A percentile compares a stretch with the other conserved stretches of the same genome.
These are phyloP conservation scores for Globisporangium alternatum DNA, from an alignment of 352 stramenopile genomes.

Conservation along the genomic window DNA sequence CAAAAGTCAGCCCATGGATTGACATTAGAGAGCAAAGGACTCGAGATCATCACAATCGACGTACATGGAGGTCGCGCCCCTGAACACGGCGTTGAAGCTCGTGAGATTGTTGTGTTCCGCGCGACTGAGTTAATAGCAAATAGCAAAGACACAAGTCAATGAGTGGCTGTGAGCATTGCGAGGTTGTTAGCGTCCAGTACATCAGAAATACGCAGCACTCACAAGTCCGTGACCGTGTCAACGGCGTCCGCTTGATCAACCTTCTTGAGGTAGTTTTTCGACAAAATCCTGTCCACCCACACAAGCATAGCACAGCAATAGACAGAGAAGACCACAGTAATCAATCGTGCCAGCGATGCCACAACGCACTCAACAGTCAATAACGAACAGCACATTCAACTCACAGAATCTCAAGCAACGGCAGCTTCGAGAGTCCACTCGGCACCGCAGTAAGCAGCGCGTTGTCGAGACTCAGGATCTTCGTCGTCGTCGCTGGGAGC, in stretches of 20 bases:
- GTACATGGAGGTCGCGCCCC: conserved; percentile 4
- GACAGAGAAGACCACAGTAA: background rate
- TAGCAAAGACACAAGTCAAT: background rate
- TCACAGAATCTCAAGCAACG: background rate
- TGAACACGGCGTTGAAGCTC: conserved; percentile 9
- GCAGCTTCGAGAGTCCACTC: background rate
- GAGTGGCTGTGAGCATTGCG: too few relatives aligned
- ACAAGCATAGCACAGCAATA: background rate
- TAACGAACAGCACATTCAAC: background rate
- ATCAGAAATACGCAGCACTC: background rate
- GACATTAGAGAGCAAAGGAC: too few relatives aligned
- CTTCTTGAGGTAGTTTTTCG: background rate
- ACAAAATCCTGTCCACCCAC: background rate
- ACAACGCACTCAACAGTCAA: background rate
- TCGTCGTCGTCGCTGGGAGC: background rate
- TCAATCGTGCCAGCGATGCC: background rate
- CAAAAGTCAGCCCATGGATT: background rate
- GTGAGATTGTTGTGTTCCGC: conserved; percentile 5
- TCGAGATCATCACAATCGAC: background rate
- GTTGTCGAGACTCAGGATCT: background rate
- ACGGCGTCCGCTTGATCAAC: background rate
- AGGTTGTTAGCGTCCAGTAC: too few relatives aligned
- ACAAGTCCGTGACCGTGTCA: background rate
- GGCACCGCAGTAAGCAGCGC: background rate
- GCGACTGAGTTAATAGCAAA: background rate